Percentiles rank a stretch among this genome's conserved stretches.
These are phyloP conservation scores for Tubosaeta sp. DNA, from an alignment of 768 basidiomycete genomes.

Conservation along the genomic window DNA sequence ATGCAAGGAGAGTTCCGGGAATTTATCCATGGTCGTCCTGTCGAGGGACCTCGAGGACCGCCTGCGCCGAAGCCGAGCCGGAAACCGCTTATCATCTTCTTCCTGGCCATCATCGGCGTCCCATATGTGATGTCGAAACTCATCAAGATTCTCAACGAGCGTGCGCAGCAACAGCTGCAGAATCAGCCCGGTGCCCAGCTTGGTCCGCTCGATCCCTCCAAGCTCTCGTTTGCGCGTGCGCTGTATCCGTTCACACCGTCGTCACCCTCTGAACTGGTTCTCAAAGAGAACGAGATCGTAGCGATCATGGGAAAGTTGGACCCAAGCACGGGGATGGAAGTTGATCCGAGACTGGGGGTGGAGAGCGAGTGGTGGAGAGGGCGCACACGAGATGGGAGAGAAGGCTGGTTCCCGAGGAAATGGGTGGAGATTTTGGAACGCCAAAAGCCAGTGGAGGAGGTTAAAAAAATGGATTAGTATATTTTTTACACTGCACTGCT, in stretches of 20 bases:
- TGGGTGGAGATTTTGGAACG: conserved; percentile 75
- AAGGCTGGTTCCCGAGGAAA: conserved; percentile 93
- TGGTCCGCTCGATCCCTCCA: conserved; percentile 71
- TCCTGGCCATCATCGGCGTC: conserved; percentile 88
- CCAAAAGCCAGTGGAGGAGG: conserved; percentile 32
- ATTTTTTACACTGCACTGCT: neutral
- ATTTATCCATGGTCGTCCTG: conserved; percentile 64
- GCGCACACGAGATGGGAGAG: conserved; percentile 82
- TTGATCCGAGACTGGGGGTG: conserved; percentile 58
- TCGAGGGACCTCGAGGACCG: conserved; percentile 42
- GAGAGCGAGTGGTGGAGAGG: conserved; percentile 92
- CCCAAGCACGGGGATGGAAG: conserved; percentile 60
- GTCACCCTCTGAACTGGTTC: conserved; percentile 70
- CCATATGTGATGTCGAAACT: conserved; percentile 93
- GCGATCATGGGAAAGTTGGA: conserved; percentile 83
- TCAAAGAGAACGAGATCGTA: conserved; percentile 90
- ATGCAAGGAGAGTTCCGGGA: conserved; percentile 69
- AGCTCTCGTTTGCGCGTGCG: conserved; percentile 80
- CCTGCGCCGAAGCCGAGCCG: conserved; percentile 62
- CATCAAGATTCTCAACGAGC: conserved; percentile 68
- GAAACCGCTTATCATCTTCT: conserved; percentile 90
- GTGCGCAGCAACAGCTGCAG: conserved; percentile 47
- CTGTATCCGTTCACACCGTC: conserved; percentile 73
- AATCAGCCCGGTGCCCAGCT: conserved; percentile 29
- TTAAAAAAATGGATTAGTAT: conserved; percentile 39